A percentile compares a stretch with the other conserved stretches of the same genome.
Conservation (phyloP, 2,329 filamentous ascomycete species). For the Trichoderma atroviride region DNA sequence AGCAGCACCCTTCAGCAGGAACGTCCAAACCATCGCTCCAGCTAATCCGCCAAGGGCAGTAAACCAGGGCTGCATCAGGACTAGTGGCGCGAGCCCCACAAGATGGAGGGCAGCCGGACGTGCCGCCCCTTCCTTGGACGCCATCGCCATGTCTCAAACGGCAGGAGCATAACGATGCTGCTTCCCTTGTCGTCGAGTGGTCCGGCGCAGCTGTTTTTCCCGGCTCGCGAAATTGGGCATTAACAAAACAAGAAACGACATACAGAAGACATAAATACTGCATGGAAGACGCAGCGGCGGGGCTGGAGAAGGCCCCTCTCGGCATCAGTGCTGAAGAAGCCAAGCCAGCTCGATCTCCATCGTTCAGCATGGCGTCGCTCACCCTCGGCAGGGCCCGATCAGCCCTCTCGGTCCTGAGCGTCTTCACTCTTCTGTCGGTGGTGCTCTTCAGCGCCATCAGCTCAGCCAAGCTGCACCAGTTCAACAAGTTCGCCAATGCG, state of each 20-base stretch:
- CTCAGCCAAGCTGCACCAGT: neutral
- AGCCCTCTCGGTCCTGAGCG: constrained; percentile 16
- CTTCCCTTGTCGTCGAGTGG: constrained; percentile 16
- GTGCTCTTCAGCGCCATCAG: constrained; percentile 26
- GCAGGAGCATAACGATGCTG: constrained; percentile 16
- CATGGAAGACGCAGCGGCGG: constrained; percentile 8
- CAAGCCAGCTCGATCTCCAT: constrained; percentile 2
- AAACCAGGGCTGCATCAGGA: neutral
- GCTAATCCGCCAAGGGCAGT: constrained; percentile 11
- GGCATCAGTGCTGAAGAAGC: constrained; percentile 12
- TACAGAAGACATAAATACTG: constrained; percentile 6
- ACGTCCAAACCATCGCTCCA: neutral
- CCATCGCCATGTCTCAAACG: constrained; percentile 18
- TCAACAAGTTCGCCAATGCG: constrained; percentile 8
- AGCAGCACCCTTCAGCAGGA: constrained; percentile 8
- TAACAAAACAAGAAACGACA: neutral
- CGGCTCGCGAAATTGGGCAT: neutral
- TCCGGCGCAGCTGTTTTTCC: neutral
- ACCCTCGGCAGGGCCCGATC: constrained; percentile 6
- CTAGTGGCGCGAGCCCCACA: neutral
- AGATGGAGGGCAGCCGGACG: constrained; percentile 21
- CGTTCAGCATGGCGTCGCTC: constrained; percentile 24
- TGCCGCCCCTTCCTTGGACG: constrained; percentile 18
- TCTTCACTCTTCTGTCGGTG: constrained; percentile 24
- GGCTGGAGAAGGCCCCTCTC: constrained; percentile 20